These are phyloP conservation scores for Colletotrichum sp. DNA, from an alignment of 2,329 filamentous ascomycete species.

Conservation along the genomic window DNA sequence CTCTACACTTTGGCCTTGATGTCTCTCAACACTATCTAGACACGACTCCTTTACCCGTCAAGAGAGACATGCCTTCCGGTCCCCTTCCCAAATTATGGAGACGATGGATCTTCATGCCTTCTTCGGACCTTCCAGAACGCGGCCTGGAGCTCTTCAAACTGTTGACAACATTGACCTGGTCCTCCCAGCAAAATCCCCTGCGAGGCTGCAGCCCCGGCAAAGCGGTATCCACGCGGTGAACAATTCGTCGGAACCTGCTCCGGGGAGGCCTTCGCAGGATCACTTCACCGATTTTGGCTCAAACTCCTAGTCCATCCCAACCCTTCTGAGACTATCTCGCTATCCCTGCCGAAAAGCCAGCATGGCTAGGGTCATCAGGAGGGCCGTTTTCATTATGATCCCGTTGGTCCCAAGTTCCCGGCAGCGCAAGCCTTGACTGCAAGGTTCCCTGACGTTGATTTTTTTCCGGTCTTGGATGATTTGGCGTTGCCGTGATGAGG, in stretches of 20 bases:
- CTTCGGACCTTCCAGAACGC: neutral
- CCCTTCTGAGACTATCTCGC: neutral
- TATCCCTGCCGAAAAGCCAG: neutral
- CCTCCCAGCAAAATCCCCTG: neutral
- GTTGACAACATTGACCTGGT: neutral
- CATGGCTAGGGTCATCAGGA: slow-evolving; percentile 3
- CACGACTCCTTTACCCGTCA: neutral
- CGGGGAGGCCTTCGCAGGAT: neutral
- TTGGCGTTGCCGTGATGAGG: neutral
- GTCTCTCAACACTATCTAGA: neutral
- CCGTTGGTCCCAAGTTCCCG: slow-evolving; percentile 11
- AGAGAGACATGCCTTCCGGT: neutral
- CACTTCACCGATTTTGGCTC: neutral
- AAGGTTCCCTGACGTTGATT: neutral
- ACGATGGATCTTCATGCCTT: neutral
- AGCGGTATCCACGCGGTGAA: neutral
- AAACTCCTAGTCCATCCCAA: neutral
- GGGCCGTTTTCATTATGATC: slow-evolving; percentile 5
- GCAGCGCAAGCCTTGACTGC: neutral
- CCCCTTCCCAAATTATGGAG: neutral
- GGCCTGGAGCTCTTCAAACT: neutral
- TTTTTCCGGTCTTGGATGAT: neutral
- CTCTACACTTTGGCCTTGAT: neutral
- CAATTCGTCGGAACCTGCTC: neutral
- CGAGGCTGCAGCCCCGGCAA: neutral